phyloP scores from a whole-genome alignment of 2,329 filamentous ascomycete species.

The Fusarium globosum region DNA sequence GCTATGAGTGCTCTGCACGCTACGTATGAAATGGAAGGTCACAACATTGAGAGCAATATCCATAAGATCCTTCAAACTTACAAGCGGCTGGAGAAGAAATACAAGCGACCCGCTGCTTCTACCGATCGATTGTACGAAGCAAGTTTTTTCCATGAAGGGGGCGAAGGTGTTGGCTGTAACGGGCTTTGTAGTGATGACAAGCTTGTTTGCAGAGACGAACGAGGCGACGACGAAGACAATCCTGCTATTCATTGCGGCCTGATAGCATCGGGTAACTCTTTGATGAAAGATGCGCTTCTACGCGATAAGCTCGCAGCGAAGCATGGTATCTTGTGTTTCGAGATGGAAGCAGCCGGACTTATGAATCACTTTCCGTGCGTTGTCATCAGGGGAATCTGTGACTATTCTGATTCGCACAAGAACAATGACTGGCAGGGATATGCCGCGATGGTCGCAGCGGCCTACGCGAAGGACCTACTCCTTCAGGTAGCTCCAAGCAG shows the following conservation, averaged over 20 bases:
- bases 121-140: accelerated
- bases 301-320: accelerated
- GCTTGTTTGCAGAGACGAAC: accelerated
- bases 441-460: accelerated
- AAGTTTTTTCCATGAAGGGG: accelerated
- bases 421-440: accelerated
- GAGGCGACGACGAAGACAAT: accelerated
- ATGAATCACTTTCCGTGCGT: not conserved
- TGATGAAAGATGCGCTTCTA: not conserved
- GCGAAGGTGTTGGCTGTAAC: accelerated
- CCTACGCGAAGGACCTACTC: accelerated
- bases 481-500: not conserved
- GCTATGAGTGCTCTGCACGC: accelerated
- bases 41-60: accelerated
- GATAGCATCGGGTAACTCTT: accelerated
- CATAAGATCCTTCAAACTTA: accelerated
- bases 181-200: accelerated
- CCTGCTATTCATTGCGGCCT: accelerated
- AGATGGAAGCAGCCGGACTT: accelerated
- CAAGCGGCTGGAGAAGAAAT: accelerated
- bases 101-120: accelerated
- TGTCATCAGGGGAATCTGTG: accelerated
- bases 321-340: not conserved
- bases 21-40: not conserved
- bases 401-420: accelerated